Evolutionary conservation across 768 basidiomycete genomes (phyloP).

Genomic region (Boletus fagicola): DNA sequence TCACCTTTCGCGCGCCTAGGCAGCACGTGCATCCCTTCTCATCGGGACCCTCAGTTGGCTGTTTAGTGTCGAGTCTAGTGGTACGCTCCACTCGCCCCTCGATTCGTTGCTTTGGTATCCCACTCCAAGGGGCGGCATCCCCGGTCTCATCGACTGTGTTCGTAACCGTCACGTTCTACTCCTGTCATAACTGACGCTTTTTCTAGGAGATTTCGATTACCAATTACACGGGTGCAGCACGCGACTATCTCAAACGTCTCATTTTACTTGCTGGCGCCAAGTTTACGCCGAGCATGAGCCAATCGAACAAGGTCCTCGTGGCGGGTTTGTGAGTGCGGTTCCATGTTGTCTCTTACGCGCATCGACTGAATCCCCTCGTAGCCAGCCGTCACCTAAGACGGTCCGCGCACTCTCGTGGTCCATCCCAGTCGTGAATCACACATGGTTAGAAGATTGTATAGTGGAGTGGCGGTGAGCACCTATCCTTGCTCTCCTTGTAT

Average conservation of each 20-base stretch:
- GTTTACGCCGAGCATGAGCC: conserved; percentile 82
- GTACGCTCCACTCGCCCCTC: conserved; percentile 58
- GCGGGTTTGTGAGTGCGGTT: conserved; percentile 68
- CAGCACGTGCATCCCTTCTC: conserved; percentile 39
- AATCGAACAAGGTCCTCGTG: conserved; percentile 74
- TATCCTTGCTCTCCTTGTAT: not conserved
- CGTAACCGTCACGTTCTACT: conserved; percentile 23
- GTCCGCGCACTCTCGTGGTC: conserved; percentile 74
- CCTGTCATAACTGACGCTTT: not conserved
- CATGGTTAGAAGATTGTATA: conserved; percentile 91
- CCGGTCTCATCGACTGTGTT: conserved; percentile 61
- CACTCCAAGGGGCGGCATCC: conserved; percentile 57
- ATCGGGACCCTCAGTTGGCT: conserved; percentile 85
- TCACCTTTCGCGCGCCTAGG: conserved; percentile 40
- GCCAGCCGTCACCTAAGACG: conserved; percentile 55
- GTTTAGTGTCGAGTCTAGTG: conserved; percentile 69
- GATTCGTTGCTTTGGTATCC: conserved; percentile 87
- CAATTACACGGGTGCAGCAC: conserved; percentile 82
- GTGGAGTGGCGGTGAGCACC: conserved; percentile 58
- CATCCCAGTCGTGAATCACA: conserved; percentile 85
- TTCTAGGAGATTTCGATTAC: conserved; percentile 76
- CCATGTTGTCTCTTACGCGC: not conserved
- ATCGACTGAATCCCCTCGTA: conserved; percentile 10
- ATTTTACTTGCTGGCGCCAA: conserved; percentile 72
- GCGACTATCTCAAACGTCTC: conserved; percentile 86